Evolutionary conservation across 441 rosid species (phyloP).

Genomic region (Syzygium syzygioides): DNA sequence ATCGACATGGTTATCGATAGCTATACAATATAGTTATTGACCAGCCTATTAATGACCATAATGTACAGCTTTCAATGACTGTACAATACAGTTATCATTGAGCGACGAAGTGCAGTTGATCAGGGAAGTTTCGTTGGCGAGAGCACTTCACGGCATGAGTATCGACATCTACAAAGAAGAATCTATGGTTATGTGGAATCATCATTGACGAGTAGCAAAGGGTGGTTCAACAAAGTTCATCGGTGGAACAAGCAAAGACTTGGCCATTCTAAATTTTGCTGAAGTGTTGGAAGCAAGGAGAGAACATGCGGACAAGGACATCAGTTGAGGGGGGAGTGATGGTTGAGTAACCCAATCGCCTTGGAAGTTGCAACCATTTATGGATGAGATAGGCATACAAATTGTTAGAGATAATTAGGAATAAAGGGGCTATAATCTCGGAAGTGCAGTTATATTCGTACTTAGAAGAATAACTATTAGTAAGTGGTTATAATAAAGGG

Average conservation of each 20-base stretch:
- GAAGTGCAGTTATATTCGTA: not conserved
- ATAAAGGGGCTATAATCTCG: not conserved
- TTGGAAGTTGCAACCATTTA: not conserved
- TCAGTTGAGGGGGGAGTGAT: not conserved
- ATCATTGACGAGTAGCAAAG: not conserved
- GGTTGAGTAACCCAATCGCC: not conserved
- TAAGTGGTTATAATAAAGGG: not conserved
- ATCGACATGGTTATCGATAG: not conserved
- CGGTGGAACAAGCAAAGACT: not conserved
- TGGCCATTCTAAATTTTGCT: not conserved
- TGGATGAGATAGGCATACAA: not conserved
- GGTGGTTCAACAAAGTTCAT: not conserved
- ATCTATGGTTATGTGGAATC: not conserved
- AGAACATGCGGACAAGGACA: not conserved
- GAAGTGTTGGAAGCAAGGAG: not conserved
- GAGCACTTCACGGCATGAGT: not conserved
- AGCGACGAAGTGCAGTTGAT: not conserved
- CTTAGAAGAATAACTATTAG: not conserved
- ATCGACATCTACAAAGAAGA: not conserved
- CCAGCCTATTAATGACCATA: not conserved
- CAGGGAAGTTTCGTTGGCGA: not conserved
- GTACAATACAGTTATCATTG: not conserved
- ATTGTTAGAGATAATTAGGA: not conserved
- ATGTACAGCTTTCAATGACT: not conserved
- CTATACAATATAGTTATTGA: not conserved